phyloP scores from a whole-genome alignment of 2,329 filamentous ascomycete genomes.

The Neonectria magnoliae region DNA sequence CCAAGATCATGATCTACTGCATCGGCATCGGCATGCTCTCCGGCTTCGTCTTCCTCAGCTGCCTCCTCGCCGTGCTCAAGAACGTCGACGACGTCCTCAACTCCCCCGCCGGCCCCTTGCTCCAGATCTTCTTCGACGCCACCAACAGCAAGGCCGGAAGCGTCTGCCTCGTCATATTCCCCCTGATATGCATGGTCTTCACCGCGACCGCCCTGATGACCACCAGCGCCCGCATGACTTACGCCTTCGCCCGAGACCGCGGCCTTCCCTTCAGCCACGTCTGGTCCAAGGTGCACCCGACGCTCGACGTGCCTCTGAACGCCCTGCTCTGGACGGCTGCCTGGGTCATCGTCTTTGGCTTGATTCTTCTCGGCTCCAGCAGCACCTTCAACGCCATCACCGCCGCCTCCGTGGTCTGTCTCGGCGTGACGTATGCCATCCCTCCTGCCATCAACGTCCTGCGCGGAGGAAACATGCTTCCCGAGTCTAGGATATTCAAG shows the following conservation, averaged over 20 bases:
- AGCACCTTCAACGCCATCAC: slow-evolving; percentile 78
- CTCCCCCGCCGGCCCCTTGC: slow-evolving; percentile 65
- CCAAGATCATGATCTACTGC: slow-evolving; percentile 73
- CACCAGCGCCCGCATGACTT: slow-evolving; percentile 73
- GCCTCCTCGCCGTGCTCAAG: slow-evolving; percentile 71
- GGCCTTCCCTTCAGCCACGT: slow-evolving; percentile 72
- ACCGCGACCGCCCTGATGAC: slow-evolving; percentile 73
- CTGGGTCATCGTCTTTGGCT: slow-evolving; percentile 74
- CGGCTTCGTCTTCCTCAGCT: slow-evolving; percentile 68
- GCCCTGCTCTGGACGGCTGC: slow-evolving; percentile 69
- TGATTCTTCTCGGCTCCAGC: slow-evolving; percentile 74
- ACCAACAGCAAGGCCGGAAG: slow-evolving; percentile 71
- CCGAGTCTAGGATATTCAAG: slow-evolving; percentile 55
- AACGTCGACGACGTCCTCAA: slow-evolving; percentile 67
- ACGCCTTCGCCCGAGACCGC: slow-evolving; percentile 72
- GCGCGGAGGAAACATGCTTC: slow-evolving; percentile 72
- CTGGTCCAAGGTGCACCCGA: slow-evolving; percentile 70
- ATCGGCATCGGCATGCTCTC: slow-evolving; percentile 72
- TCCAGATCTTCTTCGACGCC: slow-evolving; percentile 72
- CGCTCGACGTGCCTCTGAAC: slow-evolving; percentile 73
- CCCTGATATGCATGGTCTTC: slow-evolving; percentile 72
- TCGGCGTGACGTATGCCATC: slow-evolving; percentile 80
- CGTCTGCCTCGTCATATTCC: slow-evolving; percentile 73
- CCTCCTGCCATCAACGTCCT: slow-evolving; percentile 76
- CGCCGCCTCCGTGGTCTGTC: slow-evolving; percentile 76